Conservation (phyloP, 768 basidiomycete genomes). For the Gymnopilus dilepis region DNA sequence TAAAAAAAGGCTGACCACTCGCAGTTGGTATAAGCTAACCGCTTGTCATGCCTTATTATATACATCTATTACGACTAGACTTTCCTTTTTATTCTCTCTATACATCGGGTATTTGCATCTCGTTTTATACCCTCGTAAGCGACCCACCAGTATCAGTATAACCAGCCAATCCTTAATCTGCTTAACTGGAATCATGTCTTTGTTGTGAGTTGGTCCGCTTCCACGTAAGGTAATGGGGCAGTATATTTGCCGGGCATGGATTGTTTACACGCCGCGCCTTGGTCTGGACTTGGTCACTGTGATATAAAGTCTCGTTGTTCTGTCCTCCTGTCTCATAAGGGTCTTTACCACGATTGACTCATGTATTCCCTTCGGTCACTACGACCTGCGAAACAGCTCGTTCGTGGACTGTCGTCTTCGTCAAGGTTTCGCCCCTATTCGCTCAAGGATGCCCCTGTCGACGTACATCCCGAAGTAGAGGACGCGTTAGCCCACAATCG, state of each 20-base stretch:
- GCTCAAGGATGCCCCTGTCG: slow-evolving; percentile 47
- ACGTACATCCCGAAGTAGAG: slow-evolving; percentile 83
- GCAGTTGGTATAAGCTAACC: slow-evolving; percentile 19
- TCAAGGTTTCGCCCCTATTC: slow-evolving; percentile 15
- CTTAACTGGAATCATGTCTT: slow-evolving; percentile 20
- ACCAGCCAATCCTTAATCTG: slow-evolving; percentile 32
- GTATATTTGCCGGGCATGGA: no score
- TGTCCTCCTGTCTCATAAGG: neutral
- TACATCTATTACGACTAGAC: slow-evolving; percentile 45
- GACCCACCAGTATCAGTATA: slow-evolving; percentile 37
- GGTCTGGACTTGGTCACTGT: neutral
- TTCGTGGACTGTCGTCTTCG: slow-evolving; percentile 21
- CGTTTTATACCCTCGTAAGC: slow-evolving; percentile 48
- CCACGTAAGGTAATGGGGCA: no score
- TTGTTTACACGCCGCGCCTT: neutral
- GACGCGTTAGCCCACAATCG: slow-evolving; percentile 69
- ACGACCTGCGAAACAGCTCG: neutral
- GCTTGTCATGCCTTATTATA: slow-evolving; percentile 29
- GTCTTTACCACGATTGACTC: neutral
- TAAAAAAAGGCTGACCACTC: slow-evolving; percentile 40
- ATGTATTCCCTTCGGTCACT: slow-evolving; percentile 16
- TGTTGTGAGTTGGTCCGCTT: neutral
- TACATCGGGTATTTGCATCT: slow-evolving; percentile 40
- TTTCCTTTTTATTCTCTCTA: slow-evolving; percentile 36
- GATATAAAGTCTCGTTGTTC: neutral